Evolutionary conservation across 202 grass and related monocot species (phyloP), one percentile per base, ranked within the genome.

Genomic region (Elaeis oleifera): DNA sequence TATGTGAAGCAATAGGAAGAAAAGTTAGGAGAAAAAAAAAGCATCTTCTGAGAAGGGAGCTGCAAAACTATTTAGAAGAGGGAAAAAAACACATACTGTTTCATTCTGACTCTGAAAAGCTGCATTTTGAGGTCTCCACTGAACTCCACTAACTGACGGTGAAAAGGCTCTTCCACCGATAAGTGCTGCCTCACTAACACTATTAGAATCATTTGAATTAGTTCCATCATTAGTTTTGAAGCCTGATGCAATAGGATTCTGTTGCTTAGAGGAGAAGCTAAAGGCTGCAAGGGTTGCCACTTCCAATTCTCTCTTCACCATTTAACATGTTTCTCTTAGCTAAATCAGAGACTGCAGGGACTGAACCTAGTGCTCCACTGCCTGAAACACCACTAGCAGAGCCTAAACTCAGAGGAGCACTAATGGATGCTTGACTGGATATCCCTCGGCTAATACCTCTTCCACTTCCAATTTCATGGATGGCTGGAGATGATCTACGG

Each of bases 21-120:
- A 56, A 56, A 56, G 54, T 56, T 44, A 3, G 9, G 28, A 13
- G 9, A 11, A 9, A 13, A 44, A 44, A 13, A 44, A 44, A 11
- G 36, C 28, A 31, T 44, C 11, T 44, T 44, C 36, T 13, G 28
- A 31, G 5, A 44, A 44, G 9, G 36, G 8, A 44, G 9, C 36
- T 3, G 8, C 36, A 44, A 44, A 44, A 44, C 36, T 44, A 44
- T 44, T 44, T 36, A 36, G 32, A 44, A 44, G 36, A 44, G 36
- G 17, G 28, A 51, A 13, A 11, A n/a, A 65, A 28, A 24, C 19
- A 76, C 81, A 6, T 97, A 99, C 94, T 21, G 58, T 78, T 84
- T 99, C 94, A 76, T 74, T 99, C 81, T 81, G 73, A 89, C 79
- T 80, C 68, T 82, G 82, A 63, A 94, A 99, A 75, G 79, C 54